These are phyloP conservation scores for Ceratobasidium theobromae DNA, from an alignment of 1,284 basidiomycete species.

Conservation along the genomic window DNA sequence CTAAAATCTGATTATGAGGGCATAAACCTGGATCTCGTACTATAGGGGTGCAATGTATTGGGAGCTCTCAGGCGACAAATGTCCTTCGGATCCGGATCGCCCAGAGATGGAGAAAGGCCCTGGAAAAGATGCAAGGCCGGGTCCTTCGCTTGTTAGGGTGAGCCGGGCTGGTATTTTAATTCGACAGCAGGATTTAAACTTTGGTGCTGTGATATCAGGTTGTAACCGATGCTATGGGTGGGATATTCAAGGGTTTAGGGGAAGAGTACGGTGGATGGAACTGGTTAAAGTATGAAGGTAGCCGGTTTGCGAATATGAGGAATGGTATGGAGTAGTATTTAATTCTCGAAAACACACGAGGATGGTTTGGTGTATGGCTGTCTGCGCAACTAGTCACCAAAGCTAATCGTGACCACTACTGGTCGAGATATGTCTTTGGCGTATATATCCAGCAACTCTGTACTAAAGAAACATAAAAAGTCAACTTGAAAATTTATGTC, in stretches of 20 bases:
- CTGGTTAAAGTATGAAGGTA: constrained; percentile 70
- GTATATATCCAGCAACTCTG: too few species aligned
- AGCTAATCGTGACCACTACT: too few species aligned
- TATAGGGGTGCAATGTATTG: constrained; percentile 53
- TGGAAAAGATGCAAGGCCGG: constrained; percentile 53
- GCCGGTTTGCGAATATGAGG: constrained; percentile 73
- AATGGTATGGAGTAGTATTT: constrained; percentile 47
- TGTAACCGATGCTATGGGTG: constrained; percentile 74
- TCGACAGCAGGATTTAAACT: constrained; percentile 41
- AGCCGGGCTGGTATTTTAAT: background rate
- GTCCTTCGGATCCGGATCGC: constrained; percentile 46
- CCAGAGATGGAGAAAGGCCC: constrained; percentile 69
- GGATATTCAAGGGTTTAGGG: constrained; percentile 43
- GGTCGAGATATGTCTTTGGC: too few species aligned
- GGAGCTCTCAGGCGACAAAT: constrained; percentile 83
- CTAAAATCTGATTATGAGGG: background rate
- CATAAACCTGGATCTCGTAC: constrained; percentile 15
- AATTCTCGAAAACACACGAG: background rate
- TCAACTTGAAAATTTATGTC: too few species aligned
- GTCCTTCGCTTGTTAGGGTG: constrained; percentile 19
- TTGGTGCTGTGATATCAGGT: constrained; percentile 64
- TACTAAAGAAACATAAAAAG: too few species aligned
- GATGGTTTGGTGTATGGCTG: too few species aligned
- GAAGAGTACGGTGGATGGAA: constrained; percentile 56
- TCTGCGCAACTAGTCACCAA: too few species aligned